A percentile compares a stretch with the other conserved stretches of the same genome.
Conservation (phyloP, 2,329 filamentous ascomycete genomes). For the Mycosphaerella sp. region DNA sequence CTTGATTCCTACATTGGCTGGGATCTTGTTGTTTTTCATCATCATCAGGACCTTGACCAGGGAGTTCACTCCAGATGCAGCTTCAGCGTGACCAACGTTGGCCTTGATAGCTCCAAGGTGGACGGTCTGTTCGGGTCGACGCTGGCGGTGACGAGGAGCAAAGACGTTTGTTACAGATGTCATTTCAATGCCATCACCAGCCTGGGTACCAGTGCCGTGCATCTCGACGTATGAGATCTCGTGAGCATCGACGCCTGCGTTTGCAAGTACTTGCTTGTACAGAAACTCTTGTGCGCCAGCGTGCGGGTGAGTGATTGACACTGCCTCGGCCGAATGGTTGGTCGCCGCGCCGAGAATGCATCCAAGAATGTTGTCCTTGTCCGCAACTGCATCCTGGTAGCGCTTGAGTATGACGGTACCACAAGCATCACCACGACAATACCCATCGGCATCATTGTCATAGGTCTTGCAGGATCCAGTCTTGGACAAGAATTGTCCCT, state of each 20-base stretch:
- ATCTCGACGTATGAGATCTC: constrained; percentile 82
- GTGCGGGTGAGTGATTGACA: constrained; percentile 80
- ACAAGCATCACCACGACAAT: constrained; percentile 72
- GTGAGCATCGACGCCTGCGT: constrained; percentile 67
- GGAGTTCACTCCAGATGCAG: constrained; percentile 51
- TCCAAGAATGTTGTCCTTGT: constrained; percentile 66
- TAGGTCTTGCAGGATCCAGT: constrained; percentile 74
- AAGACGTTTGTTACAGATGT: constrained; percentile 63
- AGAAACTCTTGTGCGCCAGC: constrained; percentile 67
- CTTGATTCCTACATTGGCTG: constrained; percentile 52
- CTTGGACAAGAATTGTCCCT: constrained; percentile 72
- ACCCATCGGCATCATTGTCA: constrained; percentile 73
- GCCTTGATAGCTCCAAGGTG: constrained; percentile 52
- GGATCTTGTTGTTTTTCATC: constrained; percentile 50
- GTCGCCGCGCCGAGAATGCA: constrained; percentile 69
- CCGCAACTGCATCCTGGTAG: constrained; percentile 67
- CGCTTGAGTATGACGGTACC: constrained; percentile 72
- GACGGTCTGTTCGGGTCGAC: constrained; percentile 45
- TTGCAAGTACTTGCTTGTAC: constrained; percentile 63
- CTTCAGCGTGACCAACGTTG: constrained; percentile 51
- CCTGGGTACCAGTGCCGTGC: constrained; percentile 84
- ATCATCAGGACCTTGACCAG: constrained; percentile 50
- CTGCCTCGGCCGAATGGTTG: constrained; percentile 74
- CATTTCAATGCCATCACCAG: constrained; percentile 79
- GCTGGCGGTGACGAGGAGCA: constrained; percentile 48